A percentile compares a stretch with the other conserved stretches of the same genome.
phyloP scores from a whole-genome alignment of 179 eudicot species.

The Sideroxylon spinosum region DNA sequence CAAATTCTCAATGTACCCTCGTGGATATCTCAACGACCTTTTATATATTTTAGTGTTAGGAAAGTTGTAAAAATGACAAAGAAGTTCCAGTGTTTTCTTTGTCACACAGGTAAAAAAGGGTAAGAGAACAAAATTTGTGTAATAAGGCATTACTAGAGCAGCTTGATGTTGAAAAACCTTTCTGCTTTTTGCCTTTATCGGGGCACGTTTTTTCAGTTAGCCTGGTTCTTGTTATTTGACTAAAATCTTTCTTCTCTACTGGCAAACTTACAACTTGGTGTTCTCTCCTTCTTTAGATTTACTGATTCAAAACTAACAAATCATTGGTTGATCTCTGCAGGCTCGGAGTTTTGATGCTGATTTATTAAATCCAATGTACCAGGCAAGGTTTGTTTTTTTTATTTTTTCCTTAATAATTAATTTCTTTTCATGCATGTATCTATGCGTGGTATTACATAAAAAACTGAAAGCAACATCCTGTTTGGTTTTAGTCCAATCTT shows the following conservation, averaged over 20 bases:
- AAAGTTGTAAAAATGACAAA: neutral
- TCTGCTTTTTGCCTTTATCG: neutral
- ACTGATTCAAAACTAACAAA: neutral
- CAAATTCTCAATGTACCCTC: neutral
- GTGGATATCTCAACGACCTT: neutral
- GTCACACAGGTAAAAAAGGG: neutral
- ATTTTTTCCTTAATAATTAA: neutral
- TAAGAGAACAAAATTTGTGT: neutral
- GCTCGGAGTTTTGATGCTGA: conserved; percentile 73
- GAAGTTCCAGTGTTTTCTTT: no score
- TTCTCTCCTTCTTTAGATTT: neutral
- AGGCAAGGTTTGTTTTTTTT: conserved; percentile 47
- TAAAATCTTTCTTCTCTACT: no score
- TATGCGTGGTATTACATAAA: neutral
- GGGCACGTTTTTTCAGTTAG: no score
- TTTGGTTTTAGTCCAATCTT: no score
- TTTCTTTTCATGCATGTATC: neutral
- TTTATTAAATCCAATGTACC: conserved; percentile 77
- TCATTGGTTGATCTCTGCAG: conserved; percentile 35
- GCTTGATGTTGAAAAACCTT: neutral
- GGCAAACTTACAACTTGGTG: no score
- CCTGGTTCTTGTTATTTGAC: no score
- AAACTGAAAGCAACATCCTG: no score
- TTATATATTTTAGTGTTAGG: neutral
- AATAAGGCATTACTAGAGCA: neutral